These are phyloP conservation scores for Trichophyton rubrum DNA, from an alignment of 2,329 filamentous ascomycete genomes.

Conservation along the genomic window DNA sequence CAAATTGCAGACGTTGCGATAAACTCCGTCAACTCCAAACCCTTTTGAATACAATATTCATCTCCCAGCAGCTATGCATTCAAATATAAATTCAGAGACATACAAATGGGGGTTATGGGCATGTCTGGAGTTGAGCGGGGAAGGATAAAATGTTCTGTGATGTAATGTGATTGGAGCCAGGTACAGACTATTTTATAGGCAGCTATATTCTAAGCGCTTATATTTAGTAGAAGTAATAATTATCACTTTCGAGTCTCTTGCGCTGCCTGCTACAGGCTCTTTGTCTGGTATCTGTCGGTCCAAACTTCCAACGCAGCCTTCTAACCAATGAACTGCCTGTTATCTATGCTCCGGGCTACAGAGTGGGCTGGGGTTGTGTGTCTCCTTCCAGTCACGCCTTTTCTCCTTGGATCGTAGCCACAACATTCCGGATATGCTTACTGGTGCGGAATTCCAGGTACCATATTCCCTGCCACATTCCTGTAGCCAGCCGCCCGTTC, in stretches of 20 bases:
- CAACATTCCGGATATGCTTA: constrained; percentile 66
- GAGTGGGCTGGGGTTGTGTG: not conserved
- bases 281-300: not conserved
- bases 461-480: constrained; percentile 65
- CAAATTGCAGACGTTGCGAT: too few relatives aligned
- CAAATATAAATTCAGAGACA: too few relatives aligned
- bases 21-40: too few relatives aligned
- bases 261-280: not conserved
- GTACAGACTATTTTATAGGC: not conserved
- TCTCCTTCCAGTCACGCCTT: constrained; percentile 25
- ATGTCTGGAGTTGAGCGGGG: too few relatives aligned
- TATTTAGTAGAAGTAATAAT: not conserved
- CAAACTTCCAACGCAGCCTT: not conserved
- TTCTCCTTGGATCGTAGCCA: constrained; percentile 92
- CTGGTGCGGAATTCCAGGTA: constrained; percentile 75
- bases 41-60: too few relatives aligned
- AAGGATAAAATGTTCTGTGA: not conserved
- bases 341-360: too few relatives aligned
- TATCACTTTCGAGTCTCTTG: not conserved
- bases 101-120: too few relatives aligned
- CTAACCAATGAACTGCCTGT: too few relatives aligned
- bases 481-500: constrained; percentile 61
- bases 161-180: not conserved
- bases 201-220: not conserved
- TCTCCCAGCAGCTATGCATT: too few relatives aligned